Evolutionary conservation across 176 grass and related monocot genomes (phyloP).

Genomic region (Tillandsia leiboldiana): DNA sequence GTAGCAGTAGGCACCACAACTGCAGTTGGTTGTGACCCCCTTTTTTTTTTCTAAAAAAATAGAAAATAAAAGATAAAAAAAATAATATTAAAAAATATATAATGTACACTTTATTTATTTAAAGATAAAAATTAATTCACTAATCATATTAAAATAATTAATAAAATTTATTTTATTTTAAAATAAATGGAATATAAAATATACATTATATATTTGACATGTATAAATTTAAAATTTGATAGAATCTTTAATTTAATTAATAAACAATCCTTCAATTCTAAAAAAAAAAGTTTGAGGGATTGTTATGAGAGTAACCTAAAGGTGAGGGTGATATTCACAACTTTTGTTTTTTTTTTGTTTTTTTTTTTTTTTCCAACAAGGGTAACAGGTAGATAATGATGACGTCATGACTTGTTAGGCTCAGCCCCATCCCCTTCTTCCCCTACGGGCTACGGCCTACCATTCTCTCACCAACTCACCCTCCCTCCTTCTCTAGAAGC

Average conservation of each 20-base stretch:
- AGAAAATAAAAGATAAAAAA: no score
- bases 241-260: background rate
- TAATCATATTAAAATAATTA: no score
- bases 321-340: no score
- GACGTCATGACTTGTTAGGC: conserved; percentile 41
- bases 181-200: no score
- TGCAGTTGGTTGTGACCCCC: background rate
- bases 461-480: background rate
- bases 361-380: background rate
- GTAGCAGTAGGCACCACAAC: background rate
- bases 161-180: no score
- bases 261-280: background rate
- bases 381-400: conserved; percentile 28
- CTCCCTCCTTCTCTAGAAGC: conserved; percentile 43
- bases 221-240: no score
- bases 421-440: background rate
- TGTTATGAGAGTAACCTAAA: no score
- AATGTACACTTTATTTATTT: no score
- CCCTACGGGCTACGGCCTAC: background rate
- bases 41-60: background rate
- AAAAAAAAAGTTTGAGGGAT: background rate
- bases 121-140: no score
- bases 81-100: no score
- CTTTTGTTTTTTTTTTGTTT: background rate
- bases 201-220: no score